These are phyloP conservation scores for Quercus tomentella DNA, from an alignment of 331 rosid species.

Conservation along the genomic window DNA sequence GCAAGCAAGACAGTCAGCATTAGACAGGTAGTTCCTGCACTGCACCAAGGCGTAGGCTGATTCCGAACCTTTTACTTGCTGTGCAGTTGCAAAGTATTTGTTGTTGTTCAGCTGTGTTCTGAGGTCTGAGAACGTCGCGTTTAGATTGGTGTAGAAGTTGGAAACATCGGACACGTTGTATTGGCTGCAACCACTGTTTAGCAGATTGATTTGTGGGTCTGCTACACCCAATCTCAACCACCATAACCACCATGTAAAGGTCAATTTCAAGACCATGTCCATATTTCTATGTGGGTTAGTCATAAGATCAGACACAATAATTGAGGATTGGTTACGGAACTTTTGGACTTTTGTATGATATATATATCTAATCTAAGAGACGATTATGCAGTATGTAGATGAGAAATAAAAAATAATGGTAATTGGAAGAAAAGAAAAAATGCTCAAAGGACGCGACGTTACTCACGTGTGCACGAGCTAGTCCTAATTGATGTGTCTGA, in stretches of 20 bases:
- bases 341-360: no score
- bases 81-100: constrained; percentile 48
- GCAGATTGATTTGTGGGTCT: constrained; percentile 35
- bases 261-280: background rate
- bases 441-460: no score
- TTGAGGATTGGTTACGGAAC: background rate
- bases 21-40: constrained; percentile 56
- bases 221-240: constrained; percentile 8
- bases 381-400: no score
- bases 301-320: background rate
- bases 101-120: constrained; percentile 20
- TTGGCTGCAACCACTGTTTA: constrained; percentile 58
- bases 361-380: no score
- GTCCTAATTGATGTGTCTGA: no score
- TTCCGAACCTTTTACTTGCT: constrained; percentile 26
- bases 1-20: constrained; percentile 45
- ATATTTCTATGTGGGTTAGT: background rate
- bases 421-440: no score
- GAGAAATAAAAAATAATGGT: no score
- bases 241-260: constrained; percentile 8
- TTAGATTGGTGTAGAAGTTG: constrained; percentile 37
- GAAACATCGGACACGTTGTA: constrained; percentile 41
- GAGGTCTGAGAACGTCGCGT: constrained; percentile 38
- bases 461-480: no score
- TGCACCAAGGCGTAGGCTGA: constrained; percentile 60